Conservation (phyloP, 768 basidiomycete species). For the Hirschioporus abietinus region DNA sequence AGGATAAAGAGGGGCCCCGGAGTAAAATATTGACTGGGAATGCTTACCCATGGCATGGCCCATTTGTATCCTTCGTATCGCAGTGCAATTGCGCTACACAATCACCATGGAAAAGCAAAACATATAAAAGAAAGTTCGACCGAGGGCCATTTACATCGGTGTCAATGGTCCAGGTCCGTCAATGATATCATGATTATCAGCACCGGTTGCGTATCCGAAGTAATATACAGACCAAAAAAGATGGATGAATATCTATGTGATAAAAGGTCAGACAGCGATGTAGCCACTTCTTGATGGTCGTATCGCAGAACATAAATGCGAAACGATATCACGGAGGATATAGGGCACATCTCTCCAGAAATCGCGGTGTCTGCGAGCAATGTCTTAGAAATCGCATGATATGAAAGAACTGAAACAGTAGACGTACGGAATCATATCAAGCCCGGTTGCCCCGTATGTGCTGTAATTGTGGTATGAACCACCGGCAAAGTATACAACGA, state of each 20-base stretch:
- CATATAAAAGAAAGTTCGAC: too few species aligned
- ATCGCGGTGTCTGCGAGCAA: slow-evolving; percentile 63
- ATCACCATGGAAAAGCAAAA: too few species aligned
- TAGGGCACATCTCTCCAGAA: slow-evolving; percentile 90
- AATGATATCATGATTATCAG: not conserved
- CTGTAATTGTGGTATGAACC: slow-evolving; percentile 89
- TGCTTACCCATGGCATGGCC: too few species aligned
- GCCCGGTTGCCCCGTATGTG: slow-evolving; percentile 78
- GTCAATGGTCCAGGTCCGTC: not conserved
- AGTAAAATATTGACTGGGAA: too few species aligned
- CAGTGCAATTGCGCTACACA: too few species aligned
- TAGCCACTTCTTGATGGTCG: slow-evolving; percentile 73
- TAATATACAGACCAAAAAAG: not conserved
- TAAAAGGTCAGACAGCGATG: slow-evolving; percentile 54
- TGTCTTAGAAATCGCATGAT: slow-evolving; percentile 4
- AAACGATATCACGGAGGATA: slow-evolving; percentile 72
- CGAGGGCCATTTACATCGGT: too few species aligned
- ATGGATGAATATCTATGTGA: not conserved
- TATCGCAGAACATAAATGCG: slow-evolving; percentile 70
- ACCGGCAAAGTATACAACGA: slow-evolving; percentile 65
- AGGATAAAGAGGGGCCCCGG: too few species aligned
- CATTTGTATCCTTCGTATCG: too few species aligned
- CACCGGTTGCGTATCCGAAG: not conserved
- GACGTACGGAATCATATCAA: slow-evolving; percentile 79
- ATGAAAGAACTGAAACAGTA: slow-evolving; percentile 10